Conservation (phyloP, 108 stramenopile species). For the Skeletonema marinoi region DNA sequence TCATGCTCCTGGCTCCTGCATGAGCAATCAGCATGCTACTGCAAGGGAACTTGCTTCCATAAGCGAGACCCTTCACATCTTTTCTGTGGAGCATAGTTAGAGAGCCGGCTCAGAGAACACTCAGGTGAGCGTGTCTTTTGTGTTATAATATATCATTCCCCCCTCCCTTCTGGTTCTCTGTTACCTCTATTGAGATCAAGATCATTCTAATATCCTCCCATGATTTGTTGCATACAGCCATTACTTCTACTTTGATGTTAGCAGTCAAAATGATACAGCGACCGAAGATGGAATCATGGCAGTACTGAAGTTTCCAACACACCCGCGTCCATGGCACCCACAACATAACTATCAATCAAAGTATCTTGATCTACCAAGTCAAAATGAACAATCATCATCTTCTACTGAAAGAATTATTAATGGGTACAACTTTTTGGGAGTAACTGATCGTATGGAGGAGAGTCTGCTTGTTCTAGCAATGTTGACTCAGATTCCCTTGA, state of each 20-base stretch:
- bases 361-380: constrained; percentile 1
- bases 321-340: no score
- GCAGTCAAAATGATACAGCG: background rate
- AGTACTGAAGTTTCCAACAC: no score
- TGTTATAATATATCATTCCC: background rate
- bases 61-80: background rate
- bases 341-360: background rate
- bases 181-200: no score
- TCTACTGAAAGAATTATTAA: constrained; percentile 7
- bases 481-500: constrained; percentile 17
- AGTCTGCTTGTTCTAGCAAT: constrained; percentile 41
- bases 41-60: background rate
- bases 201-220: background rate
- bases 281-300: background rate
- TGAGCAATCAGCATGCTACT: background rate
- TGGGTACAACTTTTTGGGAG: constrained; percentile 58
- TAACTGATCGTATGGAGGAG: constrained; percentile 58
- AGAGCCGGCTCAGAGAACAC: background rate
- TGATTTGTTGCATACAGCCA: background rate
- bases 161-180: background rate
- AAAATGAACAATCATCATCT: background rate
- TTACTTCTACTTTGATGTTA: background rate
- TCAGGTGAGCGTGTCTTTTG: background rate
- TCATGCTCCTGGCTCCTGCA: background rate
- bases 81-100: background rate